A percentile compares a stretch with the other conserved stretches of the same genome.
Conservation (phyloP, 768 basidiomycete genomes). For the Pholiota conissans region DNA sequence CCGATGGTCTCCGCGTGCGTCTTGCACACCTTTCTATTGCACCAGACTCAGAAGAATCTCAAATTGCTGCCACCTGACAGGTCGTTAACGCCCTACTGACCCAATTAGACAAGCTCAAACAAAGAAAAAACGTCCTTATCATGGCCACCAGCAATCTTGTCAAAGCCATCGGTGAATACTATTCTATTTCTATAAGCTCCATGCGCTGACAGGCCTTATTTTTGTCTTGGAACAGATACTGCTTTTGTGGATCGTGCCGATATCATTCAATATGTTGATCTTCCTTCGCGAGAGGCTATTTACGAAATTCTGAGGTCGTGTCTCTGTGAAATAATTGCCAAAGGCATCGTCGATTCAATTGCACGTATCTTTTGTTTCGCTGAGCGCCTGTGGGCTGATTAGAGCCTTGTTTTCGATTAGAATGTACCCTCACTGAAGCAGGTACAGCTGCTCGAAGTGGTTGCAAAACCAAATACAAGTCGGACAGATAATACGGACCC, state of each 20-base stretch:
- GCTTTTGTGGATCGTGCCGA: constrained; percentile 98
- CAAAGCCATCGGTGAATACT: constrained; percentile 81
- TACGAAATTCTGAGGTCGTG: constrained; percentile 90
- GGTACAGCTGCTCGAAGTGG: constrained; percentile 56
- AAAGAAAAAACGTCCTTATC: constrained; percentile 90
- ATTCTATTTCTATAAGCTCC: background rate
- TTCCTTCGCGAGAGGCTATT: constrained; percentile 88
- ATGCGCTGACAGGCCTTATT: background rate
- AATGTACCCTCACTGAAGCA: constrained; percentile 61
- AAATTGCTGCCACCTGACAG: no score
- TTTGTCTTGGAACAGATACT: constrained; percentile 53
- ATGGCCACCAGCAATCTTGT: constrained; percentile 97
- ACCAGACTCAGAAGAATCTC: no score
- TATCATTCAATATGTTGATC: constrained; percentile 91
- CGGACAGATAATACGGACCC: constrained; percentile 25
- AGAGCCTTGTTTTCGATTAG: constrained; percentile 32
- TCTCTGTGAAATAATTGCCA: constrained; percentile 74
- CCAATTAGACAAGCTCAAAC: constrained; percentile 93
- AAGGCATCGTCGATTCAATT: constrained; percentile 63
- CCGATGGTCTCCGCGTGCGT: constrained; percentile 85
- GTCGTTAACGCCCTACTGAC: constrained; percentile 98
- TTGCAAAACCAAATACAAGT: constrained; percentile 27
- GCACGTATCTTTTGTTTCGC: constrained; percentile 41
- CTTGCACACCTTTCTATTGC: no score
- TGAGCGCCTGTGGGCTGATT: background rate